A percentile compares a stretch with the other conserved stretches of the same genome.
phyloP scores from a whole-genome alignment of 2,329 filamentous ascomycete genomes.

The Fusarium caatingaense region DNA sequence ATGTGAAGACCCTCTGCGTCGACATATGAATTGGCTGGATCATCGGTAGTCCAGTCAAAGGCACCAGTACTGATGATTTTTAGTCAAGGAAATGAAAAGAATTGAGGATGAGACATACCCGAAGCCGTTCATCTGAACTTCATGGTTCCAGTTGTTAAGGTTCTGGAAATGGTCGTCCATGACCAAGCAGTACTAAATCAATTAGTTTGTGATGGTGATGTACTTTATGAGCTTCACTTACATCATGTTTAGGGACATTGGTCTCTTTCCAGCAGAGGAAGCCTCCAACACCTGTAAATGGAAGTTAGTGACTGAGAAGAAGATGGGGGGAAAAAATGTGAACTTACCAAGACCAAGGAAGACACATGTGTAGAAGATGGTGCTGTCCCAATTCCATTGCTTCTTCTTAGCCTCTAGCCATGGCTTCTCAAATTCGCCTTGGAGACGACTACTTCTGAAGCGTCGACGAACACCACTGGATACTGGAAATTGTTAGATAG shows the following conservation, averaged over 20 bases:
- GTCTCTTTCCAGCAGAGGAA: slow-evolving; percentile 40
- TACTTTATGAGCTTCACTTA: not conserved
- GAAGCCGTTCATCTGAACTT: slow-evolving; percentile 55
- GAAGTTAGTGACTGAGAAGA: not conserved
- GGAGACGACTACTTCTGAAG: slow-evolving; percentile 43
- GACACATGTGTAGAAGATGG: slow-evolving; percentile 44
- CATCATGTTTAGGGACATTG: slow-evolving; percentile 34
- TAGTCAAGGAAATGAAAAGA: not conserved
- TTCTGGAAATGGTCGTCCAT: slow-evolving; percentile 46
- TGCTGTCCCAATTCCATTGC: slow-evolving; percentile 44
- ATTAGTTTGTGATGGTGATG: not conserved
- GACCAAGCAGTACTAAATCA: slow-evolving; percentile 38
- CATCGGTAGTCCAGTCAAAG: slow-evolving; percentile 65
- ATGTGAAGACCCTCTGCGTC: slow-evolving; percentile 62
- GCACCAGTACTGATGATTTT: slow-evolving; percentile 47
- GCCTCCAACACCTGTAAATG: slow-evolving; percentile 23
- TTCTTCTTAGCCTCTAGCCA: slow-evolving; percentile 41
- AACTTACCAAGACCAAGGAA: slow-evolving; percentile 39
- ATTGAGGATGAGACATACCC: slow-evolving; percentile 45
- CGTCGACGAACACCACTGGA: slow-evolving; percentile 47
- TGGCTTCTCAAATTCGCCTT: slow-evolving; percentile 44
- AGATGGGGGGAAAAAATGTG: rapidly evolving
- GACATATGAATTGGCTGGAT: slow-evolving; percentile 58
- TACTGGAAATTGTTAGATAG: not conserved
- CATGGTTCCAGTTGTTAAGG: slow-evolving; percentile 58